These are phyloP conservation scores for Colletotrichum tropicale DNA, from an alignment of 2,329 filamentous ascomycete genomes.

Conservation along the genomic window DNA sequence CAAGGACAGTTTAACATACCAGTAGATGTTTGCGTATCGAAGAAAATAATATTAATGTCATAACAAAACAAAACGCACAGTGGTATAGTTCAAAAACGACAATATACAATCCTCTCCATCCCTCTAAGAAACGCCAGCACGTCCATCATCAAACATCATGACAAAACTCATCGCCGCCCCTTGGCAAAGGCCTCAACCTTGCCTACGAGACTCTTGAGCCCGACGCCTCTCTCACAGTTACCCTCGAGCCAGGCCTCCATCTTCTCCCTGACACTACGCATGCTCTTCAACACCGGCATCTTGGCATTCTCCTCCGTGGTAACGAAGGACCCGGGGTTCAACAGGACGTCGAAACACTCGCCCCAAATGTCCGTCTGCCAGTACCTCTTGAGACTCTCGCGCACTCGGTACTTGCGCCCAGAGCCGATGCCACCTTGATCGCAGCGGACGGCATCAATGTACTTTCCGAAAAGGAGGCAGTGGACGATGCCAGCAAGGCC, in stretches of 20 bases:
- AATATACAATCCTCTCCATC: neutral
- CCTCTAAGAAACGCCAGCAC: neutral
- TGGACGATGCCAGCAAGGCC: slow-evolving; percentile 89
- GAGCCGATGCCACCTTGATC: slow-evolving; percentile 60
- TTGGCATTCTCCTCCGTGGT: slow-evolving; percentile 66
- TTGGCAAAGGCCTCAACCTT: slow-evolving; percentile 62
- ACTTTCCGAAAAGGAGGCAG: slow-evolving; percentile 89
- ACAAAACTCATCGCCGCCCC: slow-evolving; percentile 28
- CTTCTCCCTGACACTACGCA: slow-evolving; percentile 71
- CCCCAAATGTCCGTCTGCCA: slow-evolving; percentile 95
- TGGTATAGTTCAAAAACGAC: slow-evolving; percentile 10
- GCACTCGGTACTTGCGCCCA: slow-evolving; percentile 76
- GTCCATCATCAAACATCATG: slow-evolving; percentile 3
- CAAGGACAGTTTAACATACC: rapidly evolving
- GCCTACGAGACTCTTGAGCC: slow-evolving; percentile 72
- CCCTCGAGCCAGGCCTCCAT: slow-evolving; percentile 86
- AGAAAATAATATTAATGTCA: neutral
- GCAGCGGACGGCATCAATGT: slow-evolving; percentile 79
- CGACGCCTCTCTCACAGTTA: slow-evolving; percentile 81
- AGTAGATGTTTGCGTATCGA: neutral
- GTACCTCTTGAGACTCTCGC: slow-evolving; percentile 88
- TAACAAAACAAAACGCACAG: neutral
- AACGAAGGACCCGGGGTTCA: slow-evolving; percentile 79
- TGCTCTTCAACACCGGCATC: slow-evolving; percentile 75
- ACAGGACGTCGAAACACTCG: slow-evolving; percentile 80